Conservation (phyloP, 306 rosid genomes). For the Rosa lucieae region DNA sequence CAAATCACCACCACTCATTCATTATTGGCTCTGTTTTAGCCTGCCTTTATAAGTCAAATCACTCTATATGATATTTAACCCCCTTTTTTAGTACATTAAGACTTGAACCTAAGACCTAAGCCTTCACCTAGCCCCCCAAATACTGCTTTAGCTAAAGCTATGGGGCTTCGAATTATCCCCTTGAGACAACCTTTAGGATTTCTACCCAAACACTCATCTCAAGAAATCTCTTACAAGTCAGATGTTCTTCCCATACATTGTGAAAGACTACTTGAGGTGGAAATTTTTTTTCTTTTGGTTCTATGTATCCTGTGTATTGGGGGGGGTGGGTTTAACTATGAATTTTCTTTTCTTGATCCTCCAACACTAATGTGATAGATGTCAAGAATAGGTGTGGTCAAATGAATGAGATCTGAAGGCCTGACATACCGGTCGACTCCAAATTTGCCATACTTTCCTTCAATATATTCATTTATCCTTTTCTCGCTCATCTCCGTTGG, state of each 20-base stretch:
- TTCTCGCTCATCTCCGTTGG: slow-evolving; percentile 71
- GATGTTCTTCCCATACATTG: not conserved
- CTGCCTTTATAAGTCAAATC: not conserved
- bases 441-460: slow-evolving; percentile 89
- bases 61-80: not conserved
- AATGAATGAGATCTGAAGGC: slow-evolving; percentile 2
- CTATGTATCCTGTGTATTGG: not conserved
- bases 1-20: not conserved
- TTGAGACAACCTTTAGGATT: not conserved
- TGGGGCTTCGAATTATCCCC: not conserved
- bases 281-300: not conserved
- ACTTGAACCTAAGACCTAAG: not conserved
- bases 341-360: not conserved
- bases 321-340: not conserved
- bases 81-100: not conserved
- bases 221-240: not conserved
- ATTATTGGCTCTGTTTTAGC: not conserved
- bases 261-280: not conserved
- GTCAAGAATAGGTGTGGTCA: slow-evolving; percentile 16
- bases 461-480: slow-evolving; percentile 73
- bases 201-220: not conserved
- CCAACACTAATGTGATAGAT: slow-evolving; percentile 20
- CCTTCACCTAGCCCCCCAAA: not conserved
- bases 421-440: slow-evolving; percentile 79
- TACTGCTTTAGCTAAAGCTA: not conserved